phyloP scores from a whole-genome alignment of 2,329 filamentous ascomycete genomes.

The Didymella arachidicola region DNA sequence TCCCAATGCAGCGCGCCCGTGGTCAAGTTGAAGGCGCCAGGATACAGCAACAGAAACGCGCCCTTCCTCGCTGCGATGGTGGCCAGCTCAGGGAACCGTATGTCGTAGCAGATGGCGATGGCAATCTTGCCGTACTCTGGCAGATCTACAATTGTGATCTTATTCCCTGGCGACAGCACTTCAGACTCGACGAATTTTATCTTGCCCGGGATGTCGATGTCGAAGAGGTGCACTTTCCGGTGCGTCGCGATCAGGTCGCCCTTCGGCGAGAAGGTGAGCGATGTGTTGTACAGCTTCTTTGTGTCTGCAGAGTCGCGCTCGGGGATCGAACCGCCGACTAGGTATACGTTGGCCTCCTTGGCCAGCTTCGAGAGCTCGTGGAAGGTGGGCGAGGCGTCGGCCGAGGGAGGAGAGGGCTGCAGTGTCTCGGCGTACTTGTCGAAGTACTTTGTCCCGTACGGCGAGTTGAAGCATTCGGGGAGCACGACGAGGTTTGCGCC shows the following conservation, averaged over 20 bases:
- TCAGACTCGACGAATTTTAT: constrained; percentile 92
- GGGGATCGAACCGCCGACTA: constrained; percentile 92
- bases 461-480: constrained; percentile 98
- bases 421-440: constrained; percentile 90
- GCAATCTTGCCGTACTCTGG: constrained; percentile 88
- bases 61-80: constrained; percentile 85
- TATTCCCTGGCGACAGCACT: constrained; percentile 83
- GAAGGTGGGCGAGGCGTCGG: constrained; percentile 79
- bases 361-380: constrained; percentile 84
- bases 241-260: constrained; percentile 86
- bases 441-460: constrained; percentile 92
- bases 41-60: constrained; percentile 89
- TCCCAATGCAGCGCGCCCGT: constrained; percentile 94
- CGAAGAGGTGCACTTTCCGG: constrained; percentile 94
- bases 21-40: constrained; percentile 95
- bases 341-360: constrained; percentile 76
- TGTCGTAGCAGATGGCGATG: constrained; percentile 95
- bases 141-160: constrained; percentile 83
- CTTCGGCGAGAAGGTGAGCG: constrained; percentile 78
- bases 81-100: constrained; percentile 93
- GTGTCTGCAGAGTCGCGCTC: constrained; percentile 68
- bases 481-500: constrained; percentile 90
- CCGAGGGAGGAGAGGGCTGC: constrained; percentile 75
- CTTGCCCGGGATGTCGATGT: constrained; percentile 96
- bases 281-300: constrained; percentile 89